phyloP scores from a whole-genome alignment of 2,329 filamentous ascomycete genomes.

The Chaetothyriales sp. region DNA sequence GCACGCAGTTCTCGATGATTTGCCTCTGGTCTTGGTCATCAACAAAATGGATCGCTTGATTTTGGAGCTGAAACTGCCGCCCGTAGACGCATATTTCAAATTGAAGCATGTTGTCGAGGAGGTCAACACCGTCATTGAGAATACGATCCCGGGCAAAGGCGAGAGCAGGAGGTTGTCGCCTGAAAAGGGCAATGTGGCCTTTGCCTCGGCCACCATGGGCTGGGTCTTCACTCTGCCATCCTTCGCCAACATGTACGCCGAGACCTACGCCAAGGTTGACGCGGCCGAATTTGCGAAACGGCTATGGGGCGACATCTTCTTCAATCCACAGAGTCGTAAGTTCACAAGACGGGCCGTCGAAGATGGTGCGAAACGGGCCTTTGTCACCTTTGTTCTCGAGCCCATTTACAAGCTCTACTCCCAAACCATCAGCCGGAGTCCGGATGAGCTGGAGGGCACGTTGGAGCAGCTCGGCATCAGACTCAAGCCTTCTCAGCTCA shows the following conservation, averaged over 20 bases:
- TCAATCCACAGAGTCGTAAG: conserved; percentile 75
- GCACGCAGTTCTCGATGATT: conserved; percentile 77
- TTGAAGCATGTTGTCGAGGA: conserved; percentile 97
- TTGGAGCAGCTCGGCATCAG: conserved; percentile 66
- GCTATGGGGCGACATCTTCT: conserved; percentile 95
- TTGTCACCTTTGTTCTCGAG: conserved; percentile 88
- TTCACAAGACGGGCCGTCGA: conserved; percentile 83
- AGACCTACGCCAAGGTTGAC: conserved; percentile 72
- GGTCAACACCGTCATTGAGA: conserved; percentile 91
- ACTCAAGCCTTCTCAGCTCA: conserved; percentile 86
- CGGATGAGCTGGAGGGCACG: conserved; percentile 68
- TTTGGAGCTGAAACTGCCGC: conserved; percentile 82
- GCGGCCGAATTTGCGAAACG: conserved; percentile 68
- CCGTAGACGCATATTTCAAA: conserved; percentile 96
- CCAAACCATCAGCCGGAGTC: conserved; percentile 82
- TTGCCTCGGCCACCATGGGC: conserved; percentile 81
- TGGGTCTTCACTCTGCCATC: conserved; percentile 95
- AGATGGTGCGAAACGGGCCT: conserved; percentile 66
- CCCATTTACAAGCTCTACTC: conserved; percentile 97
- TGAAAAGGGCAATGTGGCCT: conserved; percentile 96
- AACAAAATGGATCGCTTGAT: conserved; percentile 98
- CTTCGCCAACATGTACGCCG: conserved; percentile 92
- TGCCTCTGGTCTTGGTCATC: conserved; percentile 78
- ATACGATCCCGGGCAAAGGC: conserved; percentile 66
- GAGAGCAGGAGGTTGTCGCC: conserved; percentile 73